These are phyloP conservation scores for Climacium dendroides DNA, from an alignment of 225 moss, liverwort and hornwort species.

Conservation along the genomic window DNA sequence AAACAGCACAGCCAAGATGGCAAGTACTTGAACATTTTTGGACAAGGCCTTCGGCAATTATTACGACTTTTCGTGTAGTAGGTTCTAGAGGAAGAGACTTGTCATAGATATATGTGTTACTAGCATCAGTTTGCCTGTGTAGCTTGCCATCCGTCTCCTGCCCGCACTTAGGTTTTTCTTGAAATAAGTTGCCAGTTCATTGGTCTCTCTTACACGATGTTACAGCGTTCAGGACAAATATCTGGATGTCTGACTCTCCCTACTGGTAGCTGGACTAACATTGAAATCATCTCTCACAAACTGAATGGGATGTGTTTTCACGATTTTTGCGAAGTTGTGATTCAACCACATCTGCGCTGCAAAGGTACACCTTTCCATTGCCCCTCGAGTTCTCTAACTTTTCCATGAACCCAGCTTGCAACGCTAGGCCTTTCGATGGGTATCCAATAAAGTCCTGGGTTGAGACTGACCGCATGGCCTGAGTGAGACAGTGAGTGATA, in stretches of 20 bases:
- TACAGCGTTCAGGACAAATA: slow-evolving; percentile 24
- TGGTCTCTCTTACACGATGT: slow-evolving; percentile 8
- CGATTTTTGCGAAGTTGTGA: slow-evolving; percentile 30
- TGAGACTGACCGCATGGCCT: neutral
- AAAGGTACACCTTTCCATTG: slow-evolving; percentile 1
- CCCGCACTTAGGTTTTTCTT: slow-evolving; percentile 6
- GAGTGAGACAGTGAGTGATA: neutral
- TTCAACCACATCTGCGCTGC: slow-evolving; percentile 1
- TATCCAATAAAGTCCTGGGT: slow-evolving; percentile 12
- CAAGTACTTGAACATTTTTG: slow-evolving; percentile 19
- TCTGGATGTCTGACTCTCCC: slow-evolving; percentile 29
- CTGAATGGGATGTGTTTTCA: slow-evolving; percentile 24
- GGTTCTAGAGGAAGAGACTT: slow-evolving; percentile 21
- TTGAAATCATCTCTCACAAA: slow-evolving; percentile 30
- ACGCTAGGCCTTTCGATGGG: neutral
- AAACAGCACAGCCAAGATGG: slow-evolving; percentile 12
- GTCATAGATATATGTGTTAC: slow-evolving; percentile 24
- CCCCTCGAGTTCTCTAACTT: neutral
- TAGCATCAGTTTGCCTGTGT: slow-evolving; percentile 12
- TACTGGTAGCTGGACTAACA: slow-evolving; percentile 24
- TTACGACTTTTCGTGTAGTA: slow-evolving; percentile 26
- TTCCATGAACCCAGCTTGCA: neutral
- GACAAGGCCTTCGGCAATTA: slow-evolving; percentile 17
- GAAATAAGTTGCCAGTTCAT: slow-evolving; percentile 39
- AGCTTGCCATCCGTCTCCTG: slow-evolving; percentile 22